phyloP scores from a whole-genome alignment of 2,329 filamentous ascomycete genomes.

The Biscogniauxia sp. region DNA sequence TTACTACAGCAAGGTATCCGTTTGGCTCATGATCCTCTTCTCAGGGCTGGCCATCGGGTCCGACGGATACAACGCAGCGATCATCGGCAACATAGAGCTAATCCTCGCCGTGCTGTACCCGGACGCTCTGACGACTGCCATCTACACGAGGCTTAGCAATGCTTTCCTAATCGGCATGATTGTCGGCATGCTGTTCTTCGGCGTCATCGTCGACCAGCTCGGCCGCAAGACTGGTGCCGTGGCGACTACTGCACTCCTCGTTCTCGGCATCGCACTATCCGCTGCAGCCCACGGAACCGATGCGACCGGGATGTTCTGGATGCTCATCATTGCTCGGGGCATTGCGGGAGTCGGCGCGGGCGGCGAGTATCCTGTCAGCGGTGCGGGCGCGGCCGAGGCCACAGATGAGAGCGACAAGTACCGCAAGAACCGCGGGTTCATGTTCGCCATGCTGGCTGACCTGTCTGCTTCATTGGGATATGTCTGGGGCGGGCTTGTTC shows the following conservation, averaged over 20 bases:
- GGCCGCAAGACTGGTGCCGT: conserved; percentile 49
- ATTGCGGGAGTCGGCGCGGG: conserved; percentile 43
- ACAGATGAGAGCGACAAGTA: conserved; percentile 46
- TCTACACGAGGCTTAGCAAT: conserved; percentile 53
- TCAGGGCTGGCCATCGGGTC: conserved; percentile 45
- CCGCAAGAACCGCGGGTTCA: conserved; percentile 50
- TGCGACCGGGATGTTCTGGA: conserved; percentile 46
- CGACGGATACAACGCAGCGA: conserved; percentile 44
- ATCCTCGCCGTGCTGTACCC: conserved; percentile 42
- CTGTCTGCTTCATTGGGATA: conserved; percentile 50
- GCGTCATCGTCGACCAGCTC: conserved; percentile 46
- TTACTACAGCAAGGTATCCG: conserved; percentile 40
- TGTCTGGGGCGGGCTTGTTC: conserved; percentile 47
- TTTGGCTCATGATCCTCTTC: conserved; percentile 44
- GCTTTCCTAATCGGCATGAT: conserved; percentile 56
- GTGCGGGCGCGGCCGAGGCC: conserved; percentile 49
- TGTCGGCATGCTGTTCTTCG: conserved; percentile 54
- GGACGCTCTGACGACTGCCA: conserved; percentile 39
- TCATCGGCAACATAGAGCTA: conserved; percentile 45
- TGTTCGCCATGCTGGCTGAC: conserved; percentile 55
- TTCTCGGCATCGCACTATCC: conserved; percentile 45
- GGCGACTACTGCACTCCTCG: conserved; percentile 44
- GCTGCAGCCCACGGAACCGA: conserved; percentile 42
- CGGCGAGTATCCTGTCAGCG: conserved; percentile 52
- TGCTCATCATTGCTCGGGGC: conserved; percentile 44